Base-by-base conservation (phyloP, 257 asterid genomes). In the Solanum okadae region DNA sequence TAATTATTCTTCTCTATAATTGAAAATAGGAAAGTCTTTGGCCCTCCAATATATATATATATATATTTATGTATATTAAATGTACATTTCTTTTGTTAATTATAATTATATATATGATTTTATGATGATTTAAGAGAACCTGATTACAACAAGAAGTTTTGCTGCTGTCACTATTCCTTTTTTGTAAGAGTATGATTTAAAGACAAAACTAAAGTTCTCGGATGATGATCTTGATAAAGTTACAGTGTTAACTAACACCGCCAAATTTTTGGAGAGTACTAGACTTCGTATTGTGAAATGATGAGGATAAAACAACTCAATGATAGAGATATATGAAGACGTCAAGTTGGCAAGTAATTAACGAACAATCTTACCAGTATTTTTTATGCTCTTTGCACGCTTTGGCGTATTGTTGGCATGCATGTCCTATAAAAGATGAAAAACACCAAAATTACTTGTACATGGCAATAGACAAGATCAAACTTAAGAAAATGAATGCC, bases 371-470 rank as follows among this genome's bases (percentile, higher is more conserved):
- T 87, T 93, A 97, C 98, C 98, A 81, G 91, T 90, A 94, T 93
- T 92, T 94, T 93, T 97, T 81, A 93, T 88, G 86, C 87, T 96
- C 93, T 94, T 95, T 91, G 94, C 98, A 86, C 96, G 98, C 95
- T 96, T 97, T 59, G 90, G 90, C 89, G 86, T 85, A 83, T 61
- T 94, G 93, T 33, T 92, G 73, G 88, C 82, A 87, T 89, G 92
- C 94, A 93, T 97, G 89, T 96, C 98, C 98, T 96, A 88, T 87
- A 31, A 86, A 71, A 89, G 91, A 52, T 16, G 73, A 63, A 18
- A 88, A 61, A 33, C 10, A 71, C 77, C 40, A 71, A 70, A 71
- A 15, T 31, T 15, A 71, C n/a, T 44, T 35, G 63, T 75, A 56
- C 42, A 88, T 18, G 79, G 42, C 85, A 90, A 46, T 5, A 37